phyloP scores from a whole-genome alignment of 1,284 basidiomycete species.

The Cryptococcus sp. region DNA sequence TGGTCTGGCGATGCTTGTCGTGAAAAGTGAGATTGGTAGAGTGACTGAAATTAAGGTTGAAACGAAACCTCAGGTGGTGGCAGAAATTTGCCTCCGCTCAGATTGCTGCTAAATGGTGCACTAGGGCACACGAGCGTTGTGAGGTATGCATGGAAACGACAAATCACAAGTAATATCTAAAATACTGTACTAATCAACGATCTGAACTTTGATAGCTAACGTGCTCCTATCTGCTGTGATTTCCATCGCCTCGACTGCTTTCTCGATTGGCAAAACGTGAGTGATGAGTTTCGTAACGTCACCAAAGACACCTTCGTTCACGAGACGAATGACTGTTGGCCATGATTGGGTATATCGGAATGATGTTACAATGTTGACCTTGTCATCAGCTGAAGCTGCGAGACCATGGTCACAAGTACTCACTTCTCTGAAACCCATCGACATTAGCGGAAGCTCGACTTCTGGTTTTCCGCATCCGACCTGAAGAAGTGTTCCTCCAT shows the following conservation, averaged over 20 bases:
- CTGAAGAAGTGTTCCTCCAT: slow-evolving; percentile 26
- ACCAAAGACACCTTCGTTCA: slow-evolving; percentile 40
- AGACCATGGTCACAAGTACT: background rate
- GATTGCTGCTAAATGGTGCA: too few relatives aligned
- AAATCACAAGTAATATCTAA: background rate
- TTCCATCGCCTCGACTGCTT: slow-evolving; percentile 46
- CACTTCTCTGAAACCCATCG: slow-evolving; percentile 27
- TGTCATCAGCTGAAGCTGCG: background rate
- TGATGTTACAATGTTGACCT: slow-evolving; percentile 32
- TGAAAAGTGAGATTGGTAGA: too few relatives aligned
- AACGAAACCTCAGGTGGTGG: too few relatives aligned
- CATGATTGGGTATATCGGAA: slow-evolving; percentile 45
- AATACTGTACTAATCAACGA: slow-evolving; percentile 10
- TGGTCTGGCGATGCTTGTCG: too few relatives aligned
- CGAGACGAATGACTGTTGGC: slow-evolving; percentile 45
- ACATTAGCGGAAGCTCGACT: slow-evolving; percentile 30
- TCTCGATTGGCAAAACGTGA: slow-evolving; percentile 42
- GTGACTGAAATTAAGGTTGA: too few relatives aligned
- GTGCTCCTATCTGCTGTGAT: slow-evolving; percentile 40
- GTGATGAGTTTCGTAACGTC: slow-evolving; percentile 45
- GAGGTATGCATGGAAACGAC: too few relatives aligned
- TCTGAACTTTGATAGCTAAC: slow-evolving; percentile 48
- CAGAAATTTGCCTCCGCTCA: too few relatives aligned
- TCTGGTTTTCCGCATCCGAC: slow-evolving; percentile 27
- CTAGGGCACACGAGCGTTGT: too few relatives aligned